These are phyloP conservation scores for Pyricularia grisea DNA, from an alignment of 2,329 filamentous ascomycete genomes.

Conservation along the genomic window DNA sequence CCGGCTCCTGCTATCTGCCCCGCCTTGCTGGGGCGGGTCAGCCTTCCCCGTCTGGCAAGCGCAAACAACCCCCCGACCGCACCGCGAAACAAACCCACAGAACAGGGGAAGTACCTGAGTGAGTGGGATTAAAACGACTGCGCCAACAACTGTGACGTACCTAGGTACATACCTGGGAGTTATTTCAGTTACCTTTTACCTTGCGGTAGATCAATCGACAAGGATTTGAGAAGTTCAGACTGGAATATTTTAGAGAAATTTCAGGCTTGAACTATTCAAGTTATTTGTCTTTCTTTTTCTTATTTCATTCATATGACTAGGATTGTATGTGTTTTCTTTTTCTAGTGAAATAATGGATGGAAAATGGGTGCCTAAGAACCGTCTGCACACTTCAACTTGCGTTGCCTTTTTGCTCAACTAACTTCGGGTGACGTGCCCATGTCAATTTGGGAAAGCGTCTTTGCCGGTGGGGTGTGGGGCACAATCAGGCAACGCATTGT, in stretches of 20 bases:
- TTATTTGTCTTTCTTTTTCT: neutral
- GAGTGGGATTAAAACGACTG: neutral
- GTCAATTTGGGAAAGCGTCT: neutral
- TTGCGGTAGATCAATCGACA: neutral
- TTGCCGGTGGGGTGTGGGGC: neutral
- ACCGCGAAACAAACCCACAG: too few species aligned
- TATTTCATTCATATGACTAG: neutral
- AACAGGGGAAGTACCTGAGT: neutral
- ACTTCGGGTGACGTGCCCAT: neutral
- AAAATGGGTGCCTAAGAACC: neutral
- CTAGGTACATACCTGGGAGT: neutral
- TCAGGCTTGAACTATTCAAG: too few species aligned
- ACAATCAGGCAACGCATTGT: neutral
- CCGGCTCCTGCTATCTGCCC: neutral
- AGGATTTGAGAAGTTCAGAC: neutral
- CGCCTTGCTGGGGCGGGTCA: neutral
- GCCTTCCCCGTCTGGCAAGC: neutral
- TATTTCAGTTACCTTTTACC: neutral
- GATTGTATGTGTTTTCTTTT: neutral
- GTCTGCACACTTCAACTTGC: neutral
- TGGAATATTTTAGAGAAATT: neutral
- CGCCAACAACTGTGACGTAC: neutral
- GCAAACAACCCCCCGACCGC: neutral
- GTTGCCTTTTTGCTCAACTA: neutral
- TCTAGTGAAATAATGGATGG: neutral